Evolutionary conservation across 371 early-diverging fungal genomes (phyloP), one percentile per base, ranked within the genome.

Genomic region (Capniomyces stellatus): DNA sequence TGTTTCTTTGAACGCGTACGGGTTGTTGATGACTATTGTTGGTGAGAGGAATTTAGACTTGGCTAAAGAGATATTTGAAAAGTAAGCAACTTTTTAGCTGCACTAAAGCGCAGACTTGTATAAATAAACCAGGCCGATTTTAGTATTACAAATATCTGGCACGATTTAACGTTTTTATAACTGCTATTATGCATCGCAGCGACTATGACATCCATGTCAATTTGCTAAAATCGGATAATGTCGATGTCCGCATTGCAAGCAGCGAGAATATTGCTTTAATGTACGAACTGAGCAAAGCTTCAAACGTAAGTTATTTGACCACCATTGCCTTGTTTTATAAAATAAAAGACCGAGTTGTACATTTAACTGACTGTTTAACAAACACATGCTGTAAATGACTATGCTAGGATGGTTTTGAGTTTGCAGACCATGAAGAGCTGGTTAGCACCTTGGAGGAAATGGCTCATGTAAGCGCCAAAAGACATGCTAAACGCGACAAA

Each of bases 251-350:
- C 2, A 73, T 83, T 10, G 79, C 84, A 19, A 68, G 80, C 10
- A 85, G 83, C 24, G 82, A 84, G 64, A 79, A 83, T 61, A 77
- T 83, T 62, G 87, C 82, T 0, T 58, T 83, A 35, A 72, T 84
- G 62, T 75, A 83, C 59, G 79, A 79, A 57, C 69, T 70, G 31
- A 55, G 75, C 29, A 54, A 15, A 35, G 6, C 35, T 10, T 42
- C 21, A 61, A 51, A 51, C 50, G 39, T 57, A 60, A 31, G 60
- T 55, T 18, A 57, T 64, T 27, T 43, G 61, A 3, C 29, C 29
- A 4, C 29, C 40, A 46, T 21, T 52, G 29, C 6, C 13, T 24
- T 1, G 40, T 19, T 19, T 46, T 27, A n/a, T 40, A 10, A 13
- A 24, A 19, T 27, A 48, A 23, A 15, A 21, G 23, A 15, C 19